Base-by-base conservation (phyloP, 2,329 filamentous ascomycete genomes). In the Verticillium klebahnii region DNA sequence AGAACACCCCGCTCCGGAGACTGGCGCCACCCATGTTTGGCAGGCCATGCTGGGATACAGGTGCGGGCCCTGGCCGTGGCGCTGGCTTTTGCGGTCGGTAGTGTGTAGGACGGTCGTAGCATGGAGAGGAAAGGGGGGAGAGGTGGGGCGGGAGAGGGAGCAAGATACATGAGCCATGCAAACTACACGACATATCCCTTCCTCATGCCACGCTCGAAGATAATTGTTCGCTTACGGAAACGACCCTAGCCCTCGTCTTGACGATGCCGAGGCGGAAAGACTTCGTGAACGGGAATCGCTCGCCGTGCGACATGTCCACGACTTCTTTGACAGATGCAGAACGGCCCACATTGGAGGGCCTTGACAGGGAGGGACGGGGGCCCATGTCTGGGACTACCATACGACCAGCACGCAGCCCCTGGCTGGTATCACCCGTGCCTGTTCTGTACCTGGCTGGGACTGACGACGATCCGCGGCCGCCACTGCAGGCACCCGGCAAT, bases 401-500 rank as follows among this genome's bases (percentile, higher is more conserved):
- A 2, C 32, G 5, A 23, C 36, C 37, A 3, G 19, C 36, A 19
- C 29, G 29, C 29, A 40, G 14, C 19, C 37, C 23, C 34, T 29
- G 14, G 32, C 54, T 58, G 32, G 61, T 57, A n/a, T 37, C 9
- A 61, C 61, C 15, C 4, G 34, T 54, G 25, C 25, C 19, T 56
- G 34, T 36, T n/a, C 50, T 40, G 58, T 9, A n/a, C 40, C 9
- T 50, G 17, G 19, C 9, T 50, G 17, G 19, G 23, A 50, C 11
- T 50, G 40, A 50, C 40, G 40, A 50, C 19, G 40, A 63, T 29
- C 40, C 50, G 32, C 25, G 45, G 39, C 50, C 19, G 32, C 39
- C 25, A 45, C 56, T 63, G 63, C 61, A 64, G 40, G 59, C n/a
- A 34, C 45, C 63, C 63, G 61, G 8, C 3, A 6, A 59, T 39